These are phyloP conservation scores for Trifolium pratense DNA, from an alignment of 306 rosid species.

Conservation along the genomic window DNA sequence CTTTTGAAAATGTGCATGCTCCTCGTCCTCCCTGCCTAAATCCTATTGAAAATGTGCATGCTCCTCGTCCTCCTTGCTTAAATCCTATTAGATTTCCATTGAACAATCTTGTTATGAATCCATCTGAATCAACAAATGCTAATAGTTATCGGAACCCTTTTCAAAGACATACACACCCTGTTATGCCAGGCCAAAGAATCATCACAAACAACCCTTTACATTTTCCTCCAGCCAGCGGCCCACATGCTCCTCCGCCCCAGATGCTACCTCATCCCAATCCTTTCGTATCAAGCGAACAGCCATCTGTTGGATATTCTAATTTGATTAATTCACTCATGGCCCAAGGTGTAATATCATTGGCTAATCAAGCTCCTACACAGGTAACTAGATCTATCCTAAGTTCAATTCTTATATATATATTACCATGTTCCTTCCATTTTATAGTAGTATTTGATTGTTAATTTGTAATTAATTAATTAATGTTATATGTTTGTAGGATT, in stretches of 20 bases:
- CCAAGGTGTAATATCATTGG: constrained; percentile 83
- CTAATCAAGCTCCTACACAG: constrained; percentile 64
- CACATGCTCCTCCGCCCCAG: constrained; percentile 45
- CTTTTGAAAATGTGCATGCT: constrained; percentile 55
- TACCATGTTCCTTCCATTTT: too few relatives aligned
- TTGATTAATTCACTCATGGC: constrained; percentile 85
- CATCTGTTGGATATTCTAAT: constrained; percentile 61
- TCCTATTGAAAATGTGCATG: constrained; percentile 11
- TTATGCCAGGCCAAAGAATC: background rate
- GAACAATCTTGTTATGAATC: constrained; percentile 59
- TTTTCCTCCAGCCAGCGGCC: too few relatives aligned
- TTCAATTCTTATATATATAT: too few relatives aligned
- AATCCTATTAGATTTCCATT: constrained; percentile 31
- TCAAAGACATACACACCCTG: constrained; percentile 51
- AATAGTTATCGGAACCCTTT: constrained; percentile 49
- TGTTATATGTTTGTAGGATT: too few relatives aligned
- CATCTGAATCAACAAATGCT: constrained; percentile 53
- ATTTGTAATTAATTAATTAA: too few relatives aligned
- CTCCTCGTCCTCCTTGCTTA: too few relatives aligned
- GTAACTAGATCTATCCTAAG: constrained; percentile 60
- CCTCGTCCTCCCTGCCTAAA: constrained; percentile 52
- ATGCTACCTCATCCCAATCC: constrained; percentile 53
- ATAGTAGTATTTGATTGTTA: too few relatives aligned
- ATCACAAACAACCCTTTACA: constrained; percentile 43
- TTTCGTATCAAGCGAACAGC: constrained; percentile 60